Evolutionary conservation across 2,329 filamentous ascomycete species (phyloP), one percentile per base, ranked within the genome.

Genomic region (Corinectria fuckeliana): DNA sequence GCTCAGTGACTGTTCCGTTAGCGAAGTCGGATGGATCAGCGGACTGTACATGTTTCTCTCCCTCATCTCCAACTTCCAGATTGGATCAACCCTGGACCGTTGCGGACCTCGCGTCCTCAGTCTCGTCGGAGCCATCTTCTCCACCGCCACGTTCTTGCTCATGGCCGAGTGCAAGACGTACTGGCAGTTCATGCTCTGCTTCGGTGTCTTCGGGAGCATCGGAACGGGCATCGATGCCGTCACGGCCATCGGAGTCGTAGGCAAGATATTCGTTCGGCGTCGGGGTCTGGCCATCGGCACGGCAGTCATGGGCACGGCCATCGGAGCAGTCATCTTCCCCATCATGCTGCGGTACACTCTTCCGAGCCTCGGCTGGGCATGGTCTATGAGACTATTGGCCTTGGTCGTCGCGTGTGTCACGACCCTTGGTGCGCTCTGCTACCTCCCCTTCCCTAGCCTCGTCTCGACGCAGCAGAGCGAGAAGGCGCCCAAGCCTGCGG

Each of bases 11-110:
- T 79, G 80, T 47, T 74, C 73, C 3, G 67, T 76, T 1, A 66
- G 77, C 4, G 75, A 82, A 38, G 72, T 82, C 0, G 80, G 79
- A 9, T 82, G 80, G 81, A 81, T 82, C 28, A 74, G 76, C 0
- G 78, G 79, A 0, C 62, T 80, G 0, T 76, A 80, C 18, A 73
- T 77, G 1, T 81, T 80, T 23, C 65, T 82, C 2, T 72, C 76
- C 0, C 67, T 82, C 0, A 75, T 79, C n/a, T 70, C 80, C 1
- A 79, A 77, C 6, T 77, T 82, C 5, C 77, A 80, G 63, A 75
- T 80, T 3, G 80, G 81, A 0, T 79, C 80, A 0, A 56, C 82
- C 1, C 79, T 82, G 49, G 81, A 83, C 57, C 73, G 72, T 0
- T 80, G 81, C 38, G 81, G 80, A 0, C 77, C 81, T 0, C 72